phyloP scores from a whole-genome alignment of 192 early-diverging fungal species.

The Neocallimastix lanati region DNA sequence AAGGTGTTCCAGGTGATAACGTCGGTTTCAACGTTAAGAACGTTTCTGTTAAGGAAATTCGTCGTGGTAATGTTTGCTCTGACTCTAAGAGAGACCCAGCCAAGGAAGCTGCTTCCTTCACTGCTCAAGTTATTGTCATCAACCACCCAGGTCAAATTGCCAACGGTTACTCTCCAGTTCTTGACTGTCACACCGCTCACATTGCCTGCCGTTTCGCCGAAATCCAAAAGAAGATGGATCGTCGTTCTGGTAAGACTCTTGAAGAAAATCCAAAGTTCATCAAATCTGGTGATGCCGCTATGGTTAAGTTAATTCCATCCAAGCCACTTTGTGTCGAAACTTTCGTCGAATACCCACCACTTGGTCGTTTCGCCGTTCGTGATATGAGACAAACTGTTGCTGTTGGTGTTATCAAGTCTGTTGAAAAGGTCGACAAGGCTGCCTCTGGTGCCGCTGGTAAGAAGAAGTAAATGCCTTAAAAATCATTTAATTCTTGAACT shows the following conservation, averaged over 20 bases:
- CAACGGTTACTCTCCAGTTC: slow-evolving; percentile 84
- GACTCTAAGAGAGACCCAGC: slow-evolving; percentile 95
- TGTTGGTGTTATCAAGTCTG: slow-evolving; percentile 89
- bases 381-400: slow-evolving; percentile 95
- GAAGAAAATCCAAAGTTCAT: slow-evolving; percentile 89
- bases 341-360: slow-evolving; percentile 79
- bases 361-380: slow-evolving; percentile 93
- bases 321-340: slow-evolving; percentile 95
- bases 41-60: slow-evolving; percentile 93
- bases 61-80: slow-evolving; percentile 85
- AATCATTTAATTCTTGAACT: not conserved
- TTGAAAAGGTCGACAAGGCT: slow-evolving; percentile 64
- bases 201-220: slow-evolving; percentile 91
- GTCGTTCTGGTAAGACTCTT: slow-evolving; percentile 80
- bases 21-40: slow-evolving; percentile 99
- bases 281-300: slow-evolving; percentile 87
- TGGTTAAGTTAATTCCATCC: slow-evolving; percentile 84
- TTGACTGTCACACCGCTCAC: slow-evolving; percentile 91
- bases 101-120: slow-evolving; percentile 77
- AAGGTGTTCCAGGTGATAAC: slow-evolving; percentile 90
- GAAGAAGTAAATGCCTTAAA: not conserved
- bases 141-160: slow-evolving; percentile 92
- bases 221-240: slow-evolving; percentile 86
- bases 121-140: slow-evolving; percentile 87
- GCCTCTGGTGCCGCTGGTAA: not conserved